phyloP scores from a whole-genome alignment of 2,329 filamentous ascomycete genomes.

The Sclerotinia subarctica region DNA sequence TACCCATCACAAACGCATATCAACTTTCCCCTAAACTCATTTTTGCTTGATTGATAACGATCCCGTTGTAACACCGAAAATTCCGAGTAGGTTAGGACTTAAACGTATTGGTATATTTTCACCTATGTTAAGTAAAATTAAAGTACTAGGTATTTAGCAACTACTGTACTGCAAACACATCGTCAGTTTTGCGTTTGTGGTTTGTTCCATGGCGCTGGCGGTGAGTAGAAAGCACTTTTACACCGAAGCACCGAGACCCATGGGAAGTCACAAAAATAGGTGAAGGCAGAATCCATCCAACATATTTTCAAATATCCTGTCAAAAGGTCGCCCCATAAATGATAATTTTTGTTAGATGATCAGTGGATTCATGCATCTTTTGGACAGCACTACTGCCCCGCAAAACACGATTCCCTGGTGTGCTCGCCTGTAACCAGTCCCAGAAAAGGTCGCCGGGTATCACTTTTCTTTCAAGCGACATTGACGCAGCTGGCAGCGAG shows the following conservation, averaged over 20 bases:
- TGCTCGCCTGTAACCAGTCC: slow-evolving; percentile 1
- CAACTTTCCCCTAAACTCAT: neutral
- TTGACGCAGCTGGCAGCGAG: slow-evolving; percentile 12
- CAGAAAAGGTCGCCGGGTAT: slow-evolving; percentile 4
- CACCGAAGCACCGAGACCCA: neutral
- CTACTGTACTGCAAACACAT: neutral
- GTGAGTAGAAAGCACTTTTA: neutral
- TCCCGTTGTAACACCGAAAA: slow-evolving; percentile 12
- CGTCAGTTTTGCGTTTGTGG: neutral
- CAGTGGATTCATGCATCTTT: slow-evolving; percentile 4
- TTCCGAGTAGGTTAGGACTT: neutral
- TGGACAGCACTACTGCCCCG: slow-evolving; percentile 8
- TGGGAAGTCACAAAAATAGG: neutral
- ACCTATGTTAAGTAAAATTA: neutral
- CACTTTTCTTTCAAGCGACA: neutral
- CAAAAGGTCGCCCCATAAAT: neutral
- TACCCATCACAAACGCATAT: neutral
- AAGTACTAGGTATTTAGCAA: neutral
- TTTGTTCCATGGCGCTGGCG: neutral
- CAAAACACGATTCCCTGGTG: slow-evolving; percentile 9
- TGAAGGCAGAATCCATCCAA: neutral
- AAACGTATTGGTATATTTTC: neutral
- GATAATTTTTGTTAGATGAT: slow-evolving; percentile 11
- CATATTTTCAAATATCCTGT: neutral
- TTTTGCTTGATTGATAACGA: slow-evolving; percentile 11